phyloP scores from a whole-genome alignment of 176 grass and related monocot species.

The Hyparrhenia diplandra region DNA sequence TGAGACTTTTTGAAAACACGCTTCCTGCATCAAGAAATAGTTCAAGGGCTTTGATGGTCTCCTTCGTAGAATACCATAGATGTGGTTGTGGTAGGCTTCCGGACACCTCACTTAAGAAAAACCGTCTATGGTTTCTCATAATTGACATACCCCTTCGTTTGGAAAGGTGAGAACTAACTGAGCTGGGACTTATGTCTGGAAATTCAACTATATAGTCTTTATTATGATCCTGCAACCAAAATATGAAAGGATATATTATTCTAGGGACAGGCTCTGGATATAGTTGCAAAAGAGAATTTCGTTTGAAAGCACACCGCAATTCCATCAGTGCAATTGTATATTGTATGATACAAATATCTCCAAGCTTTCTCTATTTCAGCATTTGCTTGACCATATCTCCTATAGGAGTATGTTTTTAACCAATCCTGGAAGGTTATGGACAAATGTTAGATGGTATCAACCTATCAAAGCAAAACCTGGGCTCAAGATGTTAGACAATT shows the following conservation, averaged over 20 bases:
- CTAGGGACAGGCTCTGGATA: neutral
- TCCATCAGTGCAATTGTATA: conserved; percentile 99
- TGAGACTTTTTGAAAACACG: conserved; percentile 58
- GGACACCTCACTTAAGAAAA: conserved; percentile 57
- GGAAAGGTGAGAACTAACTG: conserved; percentile 31
- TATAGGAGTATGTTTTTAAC: conserved; percentile 75
- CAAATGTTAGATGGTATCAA: conserved; percentile 22
- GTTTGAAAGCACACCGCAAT: conserved; percentile 62
- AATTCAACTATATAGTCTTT: conserved; percentile 93
- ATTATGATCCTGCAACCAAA: conserved; percentile 76
- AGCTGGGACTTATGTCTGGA: conserved; percentile 63
- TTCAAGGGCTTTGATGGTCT: conserved; percentile 69
- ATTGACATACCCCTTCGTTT: conserved; percentile 43
- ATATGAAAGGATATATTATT: conserved; percentile 39
- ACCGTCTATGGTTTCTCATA: conserved; percentile 33
- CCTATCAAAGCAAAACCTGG: neutral
- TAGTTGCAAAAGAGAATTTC: conserved; percentile 15
- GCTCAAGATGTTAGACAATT: neutral
- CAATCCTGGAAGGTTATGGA: conserved; percentile 50
- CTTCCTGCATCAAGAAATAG: conserved; percentile 65
- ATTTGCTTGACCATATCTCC: conserved; percentile 73
- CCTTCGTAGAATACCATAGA: conserved; percentile 86
- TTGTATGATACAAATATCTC: conserved; percentile 75
- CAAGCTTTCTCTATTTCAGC: conserved; percentile 63
- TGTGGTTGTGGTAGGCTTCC: conserved; percentile 58